phyloP scores from a whole-genome alignment of 1,284 basidiomycete species.

The Grifola frondosa region DNA sequence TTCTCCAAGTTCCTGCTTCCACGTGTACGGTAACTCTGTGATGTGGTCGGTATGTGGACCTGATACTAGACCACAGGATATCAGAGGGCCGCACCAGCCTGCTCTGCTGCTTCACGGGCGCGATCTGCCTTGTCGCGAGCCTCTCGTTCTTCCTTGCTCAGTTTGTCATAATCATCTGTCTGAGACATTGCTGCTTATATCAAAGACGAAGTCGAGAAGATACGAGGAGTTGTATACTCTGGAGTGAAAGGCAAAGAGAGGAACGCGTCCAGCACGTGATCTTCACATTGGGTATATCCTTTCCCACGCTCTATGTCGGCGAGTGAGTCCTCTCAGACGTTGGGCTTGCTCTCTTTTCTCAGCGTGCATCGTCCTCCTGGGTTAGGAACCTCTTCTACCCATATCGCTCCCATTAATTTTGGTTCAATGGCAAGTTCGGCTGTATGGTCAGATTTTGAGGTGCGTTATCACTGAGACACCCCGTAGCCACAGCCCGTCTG shows the following conservation, averaged over 20 bases:
- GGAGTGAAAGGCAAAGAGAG: background rate
- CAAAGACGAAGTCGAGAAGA: no score
- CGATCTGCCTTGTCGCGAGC: constrained; percentile 68
- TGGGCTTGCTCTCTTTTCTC: constrained; percentile 16
- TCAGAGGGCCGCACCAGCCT: constrained; percentile 65
- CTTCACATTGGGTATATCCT: background rate
- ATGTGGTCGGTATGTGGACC: constrained; percentile 21
- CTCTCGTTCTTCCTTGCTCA: constrained; percentile 77
- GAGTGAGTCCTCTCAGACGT: no score
- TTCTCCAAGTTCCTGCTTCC: constrained; percentile 89
- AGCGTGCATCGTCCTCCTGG: constrained; percentile 8
- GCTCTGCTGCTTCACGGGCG: constrained; percentile 74
- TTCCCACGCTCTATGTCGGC: constrained; percentile 21
- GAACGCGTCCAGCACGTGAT: constrained; percentile 20
- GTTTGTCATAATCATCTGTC: constrained; percentile 69
- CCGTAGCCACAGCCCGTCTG: constrained; percentile 1
- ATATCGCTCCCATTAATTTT: constrained; percentile 9
- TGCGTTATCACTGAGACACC: constrained; percentile 32
- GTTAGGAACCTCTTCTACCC: constrained; percentile 8
- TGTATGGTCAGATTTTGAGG: constrained; percentile 63
- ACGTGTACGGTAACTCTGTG: constrained; percentile 86
- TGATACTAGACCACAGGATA: constrained; percentile 15
- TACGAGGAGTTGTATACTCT: background rate
- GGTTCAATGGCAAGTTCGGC: constrained; percentile 45
- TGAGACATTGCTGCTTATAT: no score